phyloP scores from a whole-genome alignment of 257 asterid species.

The Salvia hispanica region DNA sequence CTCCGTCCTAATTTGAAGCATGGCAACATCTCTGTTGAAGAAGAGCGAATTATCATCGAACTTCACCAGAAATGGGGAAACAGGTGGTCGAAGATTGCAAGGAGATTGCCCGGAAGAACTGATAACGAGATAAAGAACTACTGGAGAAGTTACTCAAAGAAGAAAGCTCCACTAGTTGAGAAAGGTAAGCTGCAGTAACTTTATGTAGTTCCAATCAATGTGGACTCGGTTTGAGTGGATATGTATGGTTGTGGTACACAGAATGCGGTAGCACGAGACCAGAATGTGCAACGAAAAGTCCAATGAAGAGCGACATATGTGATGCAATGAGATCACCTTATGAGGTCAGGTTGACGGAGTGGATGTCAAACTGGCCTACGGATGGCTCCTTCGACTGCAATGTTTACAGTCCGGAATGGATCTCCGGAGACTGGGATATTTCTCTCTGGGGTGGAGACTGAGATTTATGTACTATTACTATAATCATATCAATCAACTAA shows the following conservation, averaged over 20 bases:
- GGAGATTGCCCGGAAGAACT: conserved; percentile 73
- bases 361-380: conserved; percentile 34
- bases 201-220: neutral
- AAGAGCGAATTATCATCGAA: conserved; percentile 49
- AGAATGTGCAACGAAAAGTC: conserved; percentile 28
- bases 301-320: conserved; percentile 13
- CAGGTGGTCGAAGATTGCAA: conserved; percentile 83
- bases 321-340: conserved; percentile 36
- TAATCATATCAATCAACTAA: too few species aligned
- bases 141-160: conserved; percentile 67
- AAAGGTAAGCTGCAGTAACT: conserved; percentile 32
- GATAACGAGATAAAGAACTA: conserved; percentile 82
- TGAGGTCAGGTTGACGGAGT: conserved; percentile 39
- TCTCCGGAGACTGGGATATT: conserved; percentile 27
- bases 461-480: neutral
- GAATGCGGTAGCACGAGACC: conserved; percentile 25
- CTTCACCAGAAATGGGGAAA: conserved; percentile 74
- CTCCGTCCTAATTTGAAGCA: conserved; percentile 71
- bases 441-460: conserved; percentile 42
- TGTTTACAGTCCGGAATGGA: conserved; percentile 23
- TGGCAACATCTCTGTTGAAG: conserved; percentile 56
- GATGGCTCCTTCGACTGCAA: conserved; percentile 16
- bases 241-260: conserved; percentile 14
- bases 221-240: neutral
- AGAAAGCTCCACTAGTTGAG: conserved; percentile 35